Percentiles rank a stretch among this genome's conserved stretches.
phyloP scores from a whole-genome alignment of 2,329 filamentous ascomycete species.

The Cytospora piceicola region DNA sequence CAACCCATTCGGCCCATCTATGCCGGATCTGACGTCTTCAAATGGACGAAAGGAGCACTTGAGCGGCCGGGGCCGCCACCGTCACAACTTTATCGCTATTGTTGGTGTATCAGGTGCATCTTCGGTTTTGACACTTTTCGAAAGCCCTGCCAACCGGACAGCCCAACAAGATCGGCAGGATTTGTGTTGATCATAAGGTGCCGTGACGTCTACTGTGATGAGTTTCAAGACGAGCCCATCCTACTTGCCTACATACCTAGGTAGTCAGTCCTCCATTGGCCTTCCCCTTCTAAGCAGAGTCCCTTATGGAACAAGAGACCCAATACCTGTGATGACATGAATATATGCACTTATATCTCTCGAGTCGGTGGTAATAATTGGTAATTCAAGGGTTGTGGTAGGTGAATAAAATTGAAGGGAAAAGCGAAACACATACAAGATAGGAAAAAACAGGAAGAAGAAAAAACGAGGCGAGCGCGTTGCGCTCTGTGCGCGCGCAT shows the following conservation, averaged over 20 bases:
- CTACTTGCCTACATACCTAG: not conserved
- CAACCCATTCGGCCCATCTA: slow-evolving; percentile 11
- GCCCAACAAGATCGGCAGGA: slow-evolving; percentile 7
- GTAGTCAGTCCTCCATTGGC: slow-evolving; percentile 3
- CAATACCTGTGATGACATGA: not conserved
- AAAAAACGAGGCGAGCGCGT: slow-evolving; percentile 8
- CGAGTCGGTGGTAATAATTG: not conserved
- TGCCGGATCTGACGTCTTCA: slow-evolving; percentile 6
- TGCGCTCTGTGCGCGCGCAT: slow-evolving; percentile 19
- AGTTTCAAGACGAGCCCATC: slow-evolving; percentile 16
- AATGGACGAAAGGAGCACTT: not conserved
- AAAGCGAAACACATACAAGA: not conserved
- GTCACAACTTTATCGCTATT: not conserved
- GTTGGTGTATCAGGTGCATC: not conserved
- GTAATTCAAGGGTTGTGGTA: not conserved
- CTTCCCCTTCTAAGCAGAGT: not conserved
- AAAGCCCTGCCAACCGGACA: too few relatives aligned
- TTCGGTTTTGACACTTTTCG: too few relatives aligned
- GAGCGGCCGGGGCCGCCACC: not conserved
- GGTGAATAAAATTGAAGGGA: not conserved
- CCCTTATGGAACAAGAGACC: not conserved
- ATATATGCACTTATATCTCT: not conserved
- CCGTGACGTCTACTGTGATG: slow-evolving; percentile 10
- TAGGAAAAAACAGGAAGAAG: not conserved
- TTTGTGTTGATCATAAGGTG: slow-evolving; percentile 13